Percentiles rank a stretch among this genome's conserved stretches.
Conservation (phyloP, 768 basidiomycete species). For the Agrocybe chaxingu region DNA sequence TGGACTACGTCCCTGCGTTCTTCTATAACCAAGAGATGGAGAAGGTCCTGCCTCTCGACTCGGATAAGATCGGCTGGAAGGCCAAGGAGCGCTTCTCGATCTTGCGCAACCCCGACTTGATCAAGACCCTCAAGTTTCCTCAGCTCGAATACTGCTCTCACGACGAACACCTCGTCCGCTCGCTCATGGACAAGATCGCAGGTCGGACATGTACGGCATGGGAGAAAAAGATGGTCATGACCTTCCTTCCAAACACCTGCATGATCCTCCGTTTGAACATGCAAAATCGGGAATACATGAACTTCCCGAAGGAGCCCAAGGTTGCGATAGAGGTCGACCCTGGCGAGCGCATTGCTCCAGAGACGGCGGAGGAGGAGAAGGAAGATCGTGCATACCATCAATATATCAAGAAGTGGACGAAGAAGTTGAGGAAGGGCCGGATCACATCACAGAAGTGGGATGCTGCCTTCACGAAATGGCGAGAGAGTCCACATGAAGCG, state of each 20-base stretch:
- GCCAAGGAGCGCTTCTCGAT: conserved; percentile 20
- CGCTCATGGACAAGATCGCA: conserved; percentile 26
- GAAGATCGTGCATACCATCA: conserved; percentile 20
- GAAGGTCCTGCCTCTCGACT: conserved; percentile 6
- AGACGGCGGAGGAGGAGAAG: not conserved
- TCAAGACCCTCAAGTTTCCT: conserved; percentile 10
- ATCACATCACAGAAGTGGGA: conserved; percentile 15
- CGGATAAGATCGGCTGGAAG: conserved; percentile 3
- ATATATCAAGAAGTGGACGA: conserved; percentile 24
- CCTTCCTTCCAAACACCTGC: conserved; percentile 1
- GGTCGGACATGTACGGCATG: conserved; percentile 13
- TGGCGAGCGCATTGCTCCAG: conserved; percentile 10
- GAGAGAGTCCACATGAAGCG: not conserved
- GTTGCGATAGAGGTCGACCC: conserved; percentile 22
- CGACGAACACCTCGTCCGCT: conserved; percentile 11
- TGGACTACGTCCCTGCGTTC: conserved; percentile 19
- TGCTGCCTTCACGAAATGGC: conserved; percentile 12
- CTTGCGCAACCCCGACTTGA: conserved; percentile 20
- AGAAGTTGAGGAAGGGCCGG: conserved; percentile 18
- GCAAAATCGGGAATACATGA: conserved; percentile 6
- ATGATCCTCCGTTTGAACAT: conserved; percentile 3
- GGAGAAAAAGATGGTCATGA: conserved; percentile 21
- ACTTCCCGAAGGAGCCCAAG: conserved; percentile 17
- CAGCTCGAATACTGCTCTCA: conserved; percentile 1
- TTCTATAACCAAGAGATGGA: conserved; percentile 18